Percentiles rank a stretch among this genome's conserved stretches.
Evolutionary conservation across 129 eudicot species (phyloP).

Genomic region (Escallonia herrerae): DNA sequence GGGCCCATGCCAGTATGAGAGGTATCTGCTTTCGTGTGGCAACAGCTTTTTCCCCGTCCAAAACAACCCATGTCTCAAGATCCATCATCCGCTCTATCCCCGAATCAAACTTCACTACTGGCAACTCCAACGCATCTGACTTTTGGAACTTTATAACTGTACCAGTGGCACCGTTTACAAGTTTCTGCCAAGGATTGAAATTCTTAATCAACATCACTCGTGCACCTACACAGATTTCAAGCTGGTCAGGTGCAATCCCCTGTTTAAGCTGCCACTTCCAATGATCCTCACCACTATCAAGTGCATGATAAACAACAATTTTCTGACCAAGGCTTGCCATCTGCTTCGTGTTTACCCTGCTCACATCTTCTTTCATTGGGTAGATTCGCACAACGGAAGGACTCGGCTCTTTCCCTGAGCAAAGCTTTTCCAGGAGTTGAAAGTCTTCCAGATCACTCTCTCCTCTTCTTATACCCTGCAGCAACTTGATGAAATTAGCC

Average conservation of each 20-base stretch:
- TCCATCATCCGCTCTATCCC: constrained; percentile 18
- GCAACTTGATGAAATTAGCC: constrained; percentile 22
- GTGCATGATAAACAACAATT: constrained; percentile 4
- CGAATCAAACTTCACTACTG: constrained; percentile 46
- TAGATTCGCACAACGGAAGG: constrained; percentile 7
- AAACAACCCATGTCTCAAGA: constrained; percentile 35
- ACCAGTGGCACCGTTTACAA: constrained; percentile 60
- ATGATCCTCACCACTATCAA: constrained; percentile 28
- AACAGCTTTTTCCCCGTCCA: constrained; percentile 29
- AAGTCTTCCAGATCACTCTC: constrained; percentile 20
- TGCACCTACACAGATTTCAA: constrained; percentile 40
- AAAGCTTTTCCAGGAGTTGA: constrained; percentile 24
- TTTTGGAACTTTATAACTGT: constrained; percentile 19
- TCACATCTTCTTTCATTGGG: constrained; percentile 13
- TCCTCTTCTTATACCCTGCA: constrained; percentile 47
- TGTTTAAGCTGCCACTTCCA: constrained; percentile 33
- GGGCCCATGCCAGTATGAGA: constrained; percentile 50
- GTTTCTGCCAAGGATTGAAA: constrained; percentile 16
- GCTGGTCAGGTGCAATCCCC: constrained; percentile 31
- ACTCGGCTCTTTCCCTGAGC: constrained; percentile 18
- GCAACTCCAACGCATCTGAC: constrained; percentile 12
- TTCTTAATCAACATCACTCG: constrained; percentile 43
- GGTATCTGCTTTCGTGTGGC: constrained; percentile 45
- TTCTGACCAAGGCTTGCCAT: constrained; percentile 3
- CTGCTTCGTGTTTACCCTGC: constrained; percentile 4